phyloP scores from a whole-genome alignment of 2,329 filamentous ascomycete species.

The Stachybotrys chartarum region DNA sequence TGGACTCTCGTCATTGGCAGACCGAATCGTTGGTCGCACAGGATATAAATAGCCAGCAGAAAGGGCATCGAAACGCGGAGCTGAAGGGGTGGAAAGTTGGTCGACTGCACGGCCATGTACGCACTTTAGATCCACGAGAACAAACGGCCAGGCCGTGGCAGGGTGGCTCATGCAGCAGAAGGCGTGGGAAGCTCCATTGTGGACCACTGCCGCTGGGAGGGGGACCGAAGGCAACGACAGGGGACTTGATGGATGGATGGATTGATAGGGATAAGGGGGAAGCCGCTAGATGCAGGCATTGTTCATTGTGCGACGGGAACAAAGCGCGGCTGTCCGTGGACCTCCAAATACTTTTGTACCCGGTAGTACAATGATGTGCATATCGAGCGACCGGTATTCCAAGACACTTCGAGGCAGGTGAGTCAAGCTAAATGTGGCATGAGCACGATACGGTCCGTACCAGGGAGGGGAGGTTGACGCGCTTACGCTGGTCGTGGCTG shows the following conservation, averaged over 20 bases:
- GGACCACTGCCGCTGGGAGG: not conserved
- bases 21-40: too few relatives aligned
- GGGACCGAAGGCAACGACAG: not conserved
- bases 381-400: too few relatives aligned
- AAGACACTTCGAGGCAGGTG: too few relatives aligned
- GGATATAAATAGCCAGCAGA: not conserved
- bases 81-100: not conserved
- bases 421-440: too few relatives aligned
- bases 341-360: not conserved
- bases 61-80: not conserved
- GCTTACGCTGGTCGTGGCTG: too few relatives aligned
- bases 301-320: not conserved
- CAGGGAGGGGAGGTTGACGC: too few relatives aligned
- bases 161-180: not conserved
- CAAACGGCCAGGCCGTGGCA: not conserved
- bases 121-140: not conserved
- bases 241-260: not conserved
- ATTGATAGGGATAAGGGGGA: not conserved
- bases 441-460: too few relatives aligned
- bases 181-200: not conserved
- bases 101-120: not conserved
- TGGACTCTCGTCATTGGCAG: too few relatives aligned
- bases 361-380: too few relatives aligned
- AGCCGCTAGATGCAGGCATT: not conserved
- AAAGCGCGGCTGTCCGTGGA: not conserved